Conservation (phyloP, 106 monocot species). For the Dactylorhiza incarnata region DNA sequence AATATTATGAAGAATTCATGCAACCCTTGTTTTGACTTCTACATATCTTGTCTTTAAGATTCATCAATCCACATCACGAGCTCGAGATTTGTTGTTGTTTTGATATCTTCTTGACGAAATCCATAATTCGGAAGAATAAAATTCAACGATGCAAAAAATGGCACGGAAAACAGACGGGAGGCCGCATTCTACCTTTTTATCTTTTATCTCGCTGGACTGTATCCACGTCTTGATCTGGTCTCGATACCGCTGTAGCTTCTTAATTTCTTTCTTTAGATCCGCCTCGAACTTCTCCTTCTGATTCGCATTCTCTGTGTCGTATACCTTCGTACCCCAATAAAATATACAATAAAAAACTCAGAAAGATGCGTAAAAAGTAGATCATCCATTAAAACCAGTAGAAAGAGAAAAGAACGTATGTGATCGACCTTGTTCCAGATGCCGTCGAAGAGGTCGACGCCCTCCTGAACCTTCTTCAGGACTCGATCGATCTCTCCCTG, state of each 20-base stretch:
- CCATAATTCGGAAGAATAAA: background rate
- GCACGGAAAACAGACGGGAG: background rate
- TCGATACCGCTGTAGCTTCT: conserved; percentile 96
- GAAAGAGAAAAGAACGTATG: background rate
- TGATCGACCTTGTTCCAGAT: conserved; percentile 85
- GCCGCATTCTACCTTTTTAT: conserved; percentile 65
- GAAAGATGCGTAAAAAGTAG: background rate
- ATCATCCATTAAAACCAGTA: background rate
- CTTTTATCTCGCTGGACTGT: conserved; percentile 98
- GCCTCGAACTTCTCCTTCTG: conserved; percentile 99
- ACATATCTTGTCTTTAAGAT: no score
- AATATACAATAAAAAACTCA: background rate
- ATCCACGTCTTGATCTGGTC: conserved; percentile 99
- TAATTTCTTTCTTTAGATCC: conserved; percentile 96
- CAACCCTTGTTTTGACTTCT: no score
- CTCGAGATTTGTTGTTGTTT: no score
- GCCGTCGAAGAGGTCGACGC: conserved; percentile 93
- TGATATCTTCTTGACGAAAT: no score
- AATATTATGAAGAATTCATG: no score
- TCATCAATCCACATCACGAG: no score
- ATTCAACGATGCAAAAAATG: background rate
- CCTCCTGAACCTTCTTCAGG: conserved; percentile 91
- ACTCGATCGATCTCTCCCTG: conserved; percentile 97
- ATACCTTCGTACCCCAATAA: conserved; percentile 38
- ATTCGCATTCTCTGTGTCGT: conserved; percentile 93